Base-by-base conservation (phyloP, 805 yeast species). In the Hanseniaspora pseudoguilliermondii region DNA sequence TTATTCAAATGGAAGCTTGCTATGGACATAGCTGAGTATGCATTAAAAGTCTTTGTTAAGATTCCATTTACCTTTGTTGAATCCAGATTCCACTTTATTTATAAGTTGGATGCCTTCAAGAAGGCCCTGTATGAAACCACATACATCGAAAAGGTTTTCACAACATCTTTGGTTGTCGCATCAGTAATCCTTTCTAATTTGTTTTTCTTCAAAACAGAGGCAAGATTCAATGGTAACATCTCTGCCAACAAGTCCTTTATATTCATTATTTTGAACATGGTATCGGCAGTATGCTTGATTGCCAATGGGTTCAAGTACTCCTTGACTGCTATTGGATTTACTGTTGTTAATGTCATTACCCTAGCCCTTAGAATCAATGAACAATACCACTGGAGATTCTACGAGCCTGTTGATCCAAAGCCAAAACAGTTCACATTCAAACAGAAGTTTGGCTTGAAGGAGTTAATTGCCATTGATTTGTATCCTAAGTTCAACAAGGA, bases 191-290 rank as follows among this genome's bases (percentile, higher is more conserved):
- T 71, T 53, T 46, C 56, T 23, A 75, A 71, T 56, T 66, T 73
- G 49, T 62, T 72, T 43, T 75, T 75, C 2, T 73, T 72, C 63
- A 72, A 39, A 44, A 38, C 32, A 10, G 58, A 55, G 50, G 58
- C 58, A 10, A 50, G 55, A 55, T 44, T 55, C 23, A 70, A 69
- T 61, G 71, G 71, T 57, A 70, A 69, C 42, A 67, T 70, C 47
- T 75, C 75, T 41, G 67, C 71, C 46, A 68, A 72, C 41, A 69
- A 71, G 38, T 66, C 74, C 36, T 64, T 73, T 1, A 69, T 72
- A 32, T 58, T 71, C 20, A 72, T 73, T 23, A 59, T 71, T 23
- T 72, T 72, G 65, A 74, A 72, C 58, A 52, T 65, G 7, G 68
- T 72, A 41, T 70, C 72, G n/a, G 62, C 72, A 57, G 55, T 71